These are phyloP conservation scores for Boechera divaricarpa DNA, from an alignment of 345 rosid species.

Conservation along the genomic window DNA sequence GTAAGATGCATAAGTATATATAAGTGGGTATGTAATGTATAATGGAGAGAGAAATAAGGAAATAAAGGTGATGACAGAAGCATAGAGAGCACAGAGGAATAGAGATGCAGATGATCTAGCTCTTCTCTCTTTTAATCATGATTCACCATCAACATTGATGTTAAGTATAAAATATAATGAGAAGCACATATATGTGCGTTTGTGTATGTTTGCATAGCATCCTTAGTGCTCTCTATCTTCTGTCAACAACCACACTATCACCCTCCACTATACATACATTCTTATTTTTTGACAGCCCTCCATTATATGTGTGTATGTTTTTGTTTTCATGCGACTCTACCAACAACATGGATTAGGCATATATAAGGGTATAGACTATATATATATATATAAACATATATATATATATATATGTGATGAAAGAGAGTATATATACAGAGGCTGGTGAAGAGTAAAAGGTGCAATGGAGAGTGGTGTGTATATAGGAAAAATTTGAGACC, in stretches of 20 bases:
- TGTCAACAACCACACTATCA: conserved; percentile 12
- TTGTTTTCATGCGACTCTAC: too few relatives aligned
- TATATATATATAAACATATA: too few relatives aligned
- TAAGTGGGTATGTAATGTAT: not conserved
- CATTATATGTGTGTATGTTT: too few relatives aligned
- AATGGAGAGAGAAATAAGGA: not conserved
- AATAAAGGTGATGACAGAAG: conserved; percentile 16
- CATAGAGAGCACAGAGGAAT: conserved; percentile 9
- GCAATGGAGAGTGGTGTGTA: conserved; percentile 5
- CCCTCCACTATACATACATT: not conserved
- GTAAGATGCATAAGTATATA: not conserved
- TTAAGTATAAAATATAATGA: not conserved
- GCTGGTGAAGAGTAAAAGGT: not conserved
- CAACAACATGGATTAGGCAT: too few relatives aligned
- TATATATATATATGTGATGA: not conserved
- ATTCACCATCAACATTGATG: not conserved
- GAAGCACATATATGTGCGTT: not conserved
- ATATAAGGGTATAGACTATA: too few relatives aligned
- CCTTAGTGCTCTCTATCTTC: conserved; percentile 22
- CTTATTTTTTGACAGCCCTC: too few relatives aligned
- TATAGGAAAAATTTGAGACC: not conserved
- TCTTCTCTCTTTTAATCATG: not conserved
- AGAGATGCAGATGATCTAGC: conserved; percentile 1
- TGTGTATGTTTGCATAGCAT: not conserved
- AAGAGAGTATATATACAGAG: not conserved